These are phyloP conservation scores for Pseudonectria buxi DNA, from an alignment of 2,329 filamentous ascomycete species.

Conservation along the genomic window DNA sequence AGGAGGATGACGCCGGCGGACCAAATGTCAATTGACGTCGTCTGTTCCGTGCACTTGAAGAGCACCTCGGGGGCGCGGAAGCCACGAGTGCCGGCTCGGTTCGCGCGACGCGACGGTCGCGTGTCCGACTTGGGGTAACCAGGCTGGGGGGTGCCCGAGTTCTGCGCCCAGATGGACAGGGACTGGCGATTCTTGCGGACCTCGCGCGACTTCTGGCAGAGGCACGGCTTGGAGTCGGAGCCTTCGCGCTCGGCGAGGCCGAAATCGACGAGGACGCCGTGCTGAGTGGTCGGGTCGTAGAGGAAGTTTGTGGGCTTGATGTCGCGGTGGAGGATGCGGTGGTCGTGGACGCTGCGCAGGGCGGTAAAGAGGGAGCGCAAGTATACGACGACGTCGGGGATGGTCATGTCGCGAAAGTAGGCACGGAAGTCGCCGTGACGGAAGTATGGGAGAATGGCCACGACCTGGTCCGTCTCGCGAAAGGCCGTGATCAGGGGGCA, in stretches of 20 bases:
- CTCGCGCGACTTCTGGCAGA: conserved; percentile 63
- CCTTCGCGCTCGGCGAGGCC: conserved; percentile 86
- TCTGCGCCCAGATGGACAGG: conserved; percentile 50
- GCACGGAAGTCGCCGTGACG: conserved; percentile 89
- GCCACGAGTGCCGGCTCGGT: conserved; percentile 87
- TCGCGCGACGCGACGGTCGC: conserved; percentile 80
- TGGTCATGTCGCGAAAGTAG: conserved; percentile 86
- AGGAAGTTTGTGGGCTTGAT: conserved; percentile 98
- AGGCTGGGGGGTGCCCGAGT: conserved; percentile 42
- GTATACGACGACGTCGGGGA: conserved; percentile 82
- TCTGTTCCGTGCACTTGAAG: conserved; percentile 94
- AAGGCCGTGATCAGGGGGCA: conserved; percentile 98
- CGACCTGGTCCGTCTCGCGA: conserved; percentile 85
- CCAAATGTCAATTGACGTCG: conserved; percentile 93
- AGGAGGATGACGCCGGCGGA: conserved; percentile 93
- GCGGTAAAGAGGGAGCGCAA: conserved; percentile 83
- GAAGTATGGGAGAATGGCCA: conserved; percentile 92
- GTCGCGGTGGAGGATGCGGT: conserved; percentile 84
- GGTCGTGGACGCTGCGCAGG: conserved; percentile 72
- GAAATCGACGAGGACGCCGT: conserved; percentile 96
- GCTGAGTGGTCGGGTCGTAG: conserved; percentile 72
- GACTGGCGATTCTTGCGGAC: conserved; percentile 56
- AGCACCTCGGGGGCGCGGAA: conserved; percentile 95
- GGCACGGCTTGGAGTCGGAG: conserved; percentile 69
- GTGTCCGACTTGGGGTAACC: conserved; percentile 88